Percentiles rank a stretch among this genome's conserved stretches.
phyloP scores from a whole-genome alignment of 106 monocot genomes.

The Apostasia ramifera region DNA sequence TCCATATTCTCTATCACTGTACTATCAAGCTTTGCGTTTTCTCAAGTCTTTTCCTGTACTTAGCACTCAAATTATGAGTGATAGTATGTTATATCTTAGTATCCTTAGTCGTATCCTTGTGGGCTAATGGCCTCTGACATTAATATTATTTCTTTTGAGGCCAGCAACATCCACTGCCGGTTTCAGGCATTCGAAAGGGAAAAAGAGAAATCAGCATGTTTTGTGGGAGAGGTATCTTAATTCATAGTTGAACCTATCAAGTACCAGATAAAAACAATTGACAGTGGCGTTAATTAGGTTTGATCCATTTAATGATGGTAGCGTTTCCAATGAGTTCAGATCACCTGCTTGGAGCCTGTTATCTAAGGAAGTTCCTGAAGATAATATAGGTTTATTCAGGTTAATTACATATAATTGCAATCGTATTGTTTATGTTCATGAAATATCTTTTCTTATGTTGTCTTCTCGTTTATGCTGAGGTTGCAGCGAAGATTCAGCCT shows the following conservation, averaged over 20 bases:
- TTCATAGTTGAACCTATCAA: not conserved
- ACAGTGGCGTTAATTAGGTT: not conserved
- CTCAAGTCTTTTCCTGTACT: too few species aligned
- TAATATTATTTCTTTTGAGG: constrained; percentile 5
- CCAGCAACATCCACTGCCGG: constrained; percentile 8
- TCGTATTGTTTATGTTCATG: not conserved
- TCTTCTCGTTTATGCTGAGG: not conserved
- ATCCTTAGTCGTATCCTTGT: too few species aligned
- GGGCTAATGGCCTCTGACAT: too few species aligned
- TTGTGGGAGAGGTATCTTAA: constrained; percentile 32
- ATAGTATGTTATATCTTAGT: too few species aligned
- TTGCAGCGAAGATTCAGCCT: constrained; percentile 57
- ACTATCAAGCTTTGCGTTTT: too few species aligned
- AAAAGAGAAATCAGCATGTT: constrained; percentile 8
- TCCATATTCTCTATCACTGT: too few species aligned
- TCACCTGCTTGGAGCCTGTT: constrained; percentile 27
- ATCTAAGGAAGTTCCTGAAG: constrained; percentile 21
- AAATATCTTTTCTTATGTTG: not conserved
- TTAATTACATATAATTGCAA: constrained; percentile 8
- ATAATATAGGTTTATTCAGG: constrained; percentile 41
- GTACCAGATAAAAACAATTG: too few species aligned
- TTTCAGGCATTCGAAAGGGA: constrained; percentile 15
- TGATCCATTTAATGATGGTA: constrained; percentile 10
- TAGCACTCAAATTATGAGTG: too few species aligned
- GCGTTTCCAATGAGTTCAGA: constrained; percentile 17